Percentiles rank a stretch among this genome's conserved stretches.
phyloP scores from a whole-genome alignment of 371 early-diverging fungal genomes.

The Lichtheimia ornata region DNA sequence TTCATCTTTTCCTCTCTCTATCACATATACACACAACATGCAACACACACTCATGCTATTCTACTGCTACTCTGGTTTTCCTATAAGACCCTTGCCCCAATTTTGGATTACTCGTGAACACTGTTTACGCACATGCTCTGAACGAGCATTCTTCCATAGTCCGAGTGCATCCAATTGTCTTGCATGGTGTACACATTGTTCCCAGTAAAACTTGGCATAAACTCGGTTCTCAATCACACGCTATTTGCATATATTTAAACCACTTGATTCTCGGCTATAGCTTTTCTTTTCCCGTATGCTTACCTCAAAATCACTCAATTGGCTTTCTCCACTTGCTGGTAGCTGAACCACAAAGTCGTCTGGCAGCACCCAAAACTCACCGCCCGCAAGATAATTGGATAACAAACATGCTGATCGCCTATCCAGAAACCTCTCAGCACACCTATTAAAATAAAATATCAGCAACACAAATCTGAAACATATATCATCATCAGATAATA shows the following conservation, averaged over 20 bases:
- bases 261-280: too few relatives aligned
- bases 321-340: conserved; percentile 23
- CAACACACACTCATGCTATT: too few relatives aligned
- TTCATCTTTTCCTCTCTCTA: too few relatives aligned
- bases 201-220: conserved; percentile 50
- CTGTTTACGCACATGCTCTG: conserved; percentile 39
- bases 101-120: conserved; percentile 47
- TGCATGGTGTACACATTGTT: conserved; percentile 50
- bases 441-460: conserved; percentile 22
- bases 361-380: conserved; percentile 50
- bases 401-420: conserved; percentile 49
- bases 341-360: conserved; percentile 44
- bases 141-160: conserved; percentile 36
- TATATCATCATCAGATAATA: conserved; percentile 14
- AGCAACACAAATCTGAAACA: too few relatives aligned
- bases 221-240: conserved; percentile 47
- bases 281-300: conserved; percentile 4
- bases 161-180: conserved; percentile 47
- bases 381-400: conserved; percentile 44
- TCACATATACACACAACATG: too few relatives aligned
- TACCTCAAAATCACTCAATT: conserved; percentile 48
- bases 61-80: conserved; percentile 25
- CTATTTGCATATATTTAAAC: conserved; percentile 16
- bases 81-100: conserved; percentile 53
- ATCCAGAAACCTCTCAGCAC: conserved; percentile 52